These are phyloP conservation scores for Phlegmacium glaucopus DNA, from an alignment of 768 basidiomycete genomes.

Conservation along the genomic window DNA sequence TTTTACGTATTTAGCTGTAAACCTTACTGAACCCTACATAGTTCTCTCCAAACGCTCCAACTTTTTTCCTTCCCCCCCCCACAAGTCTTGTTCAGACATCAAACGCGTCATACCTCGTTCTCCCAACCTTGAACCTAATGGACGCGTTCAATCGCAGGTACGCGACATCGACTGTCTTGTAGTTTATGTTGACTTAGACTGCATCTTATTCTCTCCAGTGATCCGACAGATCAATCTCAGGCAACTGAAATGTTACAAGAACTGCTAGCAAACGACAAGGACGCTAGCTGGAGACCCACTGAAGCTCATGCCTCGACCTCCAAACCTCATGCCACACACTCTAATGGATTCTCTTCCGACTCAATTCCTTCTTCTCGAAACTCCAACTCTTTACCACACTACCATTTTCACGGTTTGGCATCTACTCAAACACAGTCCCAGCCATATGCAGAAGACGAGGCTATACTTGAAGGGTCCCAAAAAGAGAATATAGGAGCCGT, in stretches of 20 bases:
- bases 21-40: no score
- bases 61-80: constrained; percentile 1
- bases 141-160: constrained; percentile 35
- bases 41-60: neutral
- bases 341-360: constrained; percentile 37
- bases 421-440: constrained; percentile 53
- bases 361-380: constrained; percentile 35
- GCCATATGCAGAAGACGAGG: constrained; percentile 28
- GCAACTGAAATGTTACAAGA: constrained; percentile 50
- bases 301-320: constrained; percentile 12
- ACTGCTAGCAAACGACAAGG: constrained; percentile 29
- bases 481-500: constrained; percentile 44
- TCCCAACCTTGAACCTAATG: constrained; percentile 21
- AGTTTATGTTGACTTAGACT: neutral
- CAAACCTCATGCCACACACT: constrained; percentile 20
- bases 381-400: constrained; percentile 38
- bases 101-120: neutral
- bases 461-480: constrained; percentile 41
- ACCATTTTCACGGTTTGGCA: constrained; percentile 58
- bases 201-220: constrained; percentile 2
- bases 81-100: constrained; percentile 1
- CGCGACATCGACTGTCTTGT: constrained; percentile 15
- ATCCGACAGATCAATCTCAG: constrained; percentile 40
- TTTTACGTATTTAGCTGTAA: constrained; percentile 7
- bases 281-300: constrained; percentile 13